These are phyloP conservation scores for Malassezia globosa DNA, from an alignment of 1,284 basidiomycete species.

Conservation along the genomic window DNA sequence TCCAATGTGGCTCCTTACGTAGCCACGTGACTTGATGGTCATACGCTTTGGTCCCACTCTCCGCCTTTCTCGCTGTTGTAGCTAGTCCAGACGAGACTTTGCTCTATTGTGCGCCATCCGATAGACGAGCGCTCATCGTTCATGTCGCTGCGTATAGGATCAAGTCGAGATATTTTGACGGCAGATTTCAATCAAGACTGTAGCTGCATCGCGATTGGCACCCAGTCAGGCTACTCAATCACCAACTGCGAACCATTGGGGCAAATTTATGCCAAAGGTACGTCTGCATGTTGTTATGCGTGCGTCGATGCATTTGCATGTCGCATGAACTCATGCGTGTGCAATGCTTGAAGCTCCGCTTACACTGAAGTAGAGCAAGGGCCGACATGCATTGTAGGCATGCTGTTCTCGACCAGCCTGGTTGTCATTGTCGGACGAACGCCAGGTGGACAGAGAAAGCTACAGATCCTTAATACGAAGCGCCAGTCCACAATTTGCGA, in stretches of 20 bases:
- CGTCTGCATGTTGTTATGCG: too few species aligned
- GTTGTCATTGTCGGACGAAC: slow-evolving; percentile 89
- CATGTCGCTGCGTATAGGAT: too few species aligned
- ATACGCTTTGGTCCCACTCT: too few species aligned
- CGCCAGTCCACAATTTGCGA: slow-evolving; percentile 98
- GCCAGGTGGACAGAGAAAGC: slow-evolving; percentile 18
- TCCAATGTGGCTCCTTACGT: slow-evolving; percentile 16
- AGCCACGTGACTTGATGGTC: not conserved
- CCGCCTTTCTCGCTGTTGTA: too few species aligned
- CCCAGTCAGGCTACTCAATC: slow-evolving; percentile 88
- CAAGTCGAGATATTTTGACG: slow-evolving; percentile 24
- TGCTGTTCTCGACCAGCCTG: slow-evolving; percentile 96
- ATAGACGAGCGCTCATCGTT: too few species aligned
- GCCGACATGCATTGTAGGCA: slow-evolving; percentile 88
- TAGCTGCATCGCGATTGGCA: slow-evolving; percentile 85
- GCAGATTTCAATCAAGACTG: slow-evolving; percentile 39
- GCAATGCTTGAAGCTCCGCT: not conserved
- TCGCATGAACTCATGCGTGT: too few species aligned
- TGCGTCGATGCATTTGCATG: too few species aligned
- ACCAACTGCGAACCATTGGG: slow-evolving; percentile 97
- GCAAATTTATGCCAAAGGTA: slow-evolving; percentile 83
- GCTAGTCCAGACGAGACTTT: too few species aligned
- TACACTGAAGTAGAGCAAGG: slow-evolving; percentile 63
- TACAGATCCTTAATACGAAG: slow-evolving; percentile 92
- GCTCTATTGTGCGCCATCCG: too few species aligned